Base-by-base conservation (phyloP, 441 rosid genomes). In the Jatropha podagrica region DNA sequence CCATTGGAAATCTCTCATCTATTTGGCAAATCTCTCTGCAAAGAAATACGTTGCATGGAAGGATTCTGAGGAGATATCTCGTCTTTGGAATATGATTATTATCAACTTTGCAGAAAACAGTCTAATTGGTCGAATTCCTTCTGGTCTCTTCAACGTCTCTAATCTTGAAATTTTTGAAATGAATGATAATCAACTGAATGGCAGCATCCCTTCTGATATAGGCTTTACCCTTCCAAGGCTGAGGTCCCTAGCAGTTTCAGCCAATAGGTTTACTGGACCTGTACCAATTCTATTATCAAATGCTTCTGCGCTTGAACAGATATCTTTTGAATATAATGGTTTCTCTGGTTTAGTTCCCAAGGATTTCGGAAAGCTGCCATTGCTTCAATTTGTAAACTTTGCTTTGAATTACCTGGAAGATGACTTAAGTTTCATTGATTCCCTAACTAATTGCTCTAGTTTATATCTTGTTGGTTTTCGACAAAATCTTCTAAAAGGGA, bases 141-240 rank as follows among this genome's bases (percentile, higher is more conserved):
- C 7, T 46, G 70, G 38, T 11, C 27, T 69, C 46, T 69, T 51
- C 15, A 69, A 69, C 60, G 52, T 32, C 27, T 69, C 72, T 37
- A 17, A 15, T 8, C 32, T 69, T 48, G 5, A 48, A 26, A 0
- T 0, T 2, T 17, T 69, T 15, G 26, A 26, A 17, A 17, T 54
- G 14, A 7, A 12, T 15, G 9, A 0, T 52, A 51, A 51, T 15
- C 6, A 2, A 15, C 32, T 32, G 2, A 1, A 18, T 7, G 72
- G 72, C 44, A 15, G 37, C 10, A 37, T 69, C 9, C 72, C 60
- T 5, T 69, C 61, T 17, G 46, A 52, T 37, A 51, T 52, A 69
- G 61, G 72, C 8, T 26, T 69, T 3, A 69, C 46, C 9, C 61
- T 51, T 52, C 61, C 61, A 9, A 17, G 37, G 46, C 15, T 65